Base-by-base conservation (phyloP, 139 green algal species). In the Tetratostichococcus sp. region DNA sequence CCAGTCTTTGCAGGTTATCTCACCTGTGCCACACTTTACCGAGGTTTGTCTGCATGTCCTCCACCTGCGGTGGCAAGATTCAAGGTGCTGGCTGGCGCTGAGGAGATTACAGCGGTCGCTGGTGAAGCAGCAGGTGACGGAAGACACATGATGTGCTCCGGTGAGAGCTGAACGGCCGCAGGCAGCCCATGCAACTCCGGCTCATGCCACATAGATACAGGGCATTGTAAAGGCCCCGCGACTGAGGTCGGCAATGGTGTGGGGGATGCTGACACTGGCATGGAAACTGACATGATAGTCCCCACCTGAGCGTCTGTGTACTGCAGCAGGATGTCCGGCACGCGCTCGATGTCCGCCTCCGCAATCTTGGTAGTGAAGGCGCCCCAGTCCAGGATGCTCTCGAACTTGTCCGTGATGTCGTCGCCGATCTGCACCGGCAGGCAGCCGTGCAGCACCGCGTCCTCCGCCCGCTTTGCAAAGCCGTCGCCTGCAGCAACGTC, bases 371-470 rank as follows among this genome's bases (percentile, higher is more conserved):
- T n/a, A 14, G 79, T 69, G 70, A 84, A 87, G 22, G 26, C 23
- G 1, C n/a, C 5, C 26, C 77, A 67, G 35, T 79, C 76, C 28
- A 87, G 43, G 1, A 86, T 16, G 39, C 68, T 70, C n/a, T 66
- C 65, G 33, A 77, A 86, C 2, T 62, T 39, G 26, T 74, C 1
- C n/a, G 86, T 69, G 42, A 89, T 69, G 21, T 73, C 70, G 33
- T 87, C 79, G 32, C 79, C 81, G 43, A 92, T 80, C 8, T 85
- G 71, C 2, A 94, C 87, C 14, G 88, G 89, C 67, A 94, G 84
- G 80, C 89, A 94, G 57, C 89, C 89, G 43, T 94, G 88, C 39
- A 90, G 75, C 1, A 89, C 78, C 1, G 83, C 81, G 35, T 94
- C 89, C 39, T 91, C 89, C 50, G 88, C 83, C 0, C 87, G 74